phyloP scores from a whole-genome alignment of 1,139 yeast genomes.

The Magnusiomyces sp. region DNA sequence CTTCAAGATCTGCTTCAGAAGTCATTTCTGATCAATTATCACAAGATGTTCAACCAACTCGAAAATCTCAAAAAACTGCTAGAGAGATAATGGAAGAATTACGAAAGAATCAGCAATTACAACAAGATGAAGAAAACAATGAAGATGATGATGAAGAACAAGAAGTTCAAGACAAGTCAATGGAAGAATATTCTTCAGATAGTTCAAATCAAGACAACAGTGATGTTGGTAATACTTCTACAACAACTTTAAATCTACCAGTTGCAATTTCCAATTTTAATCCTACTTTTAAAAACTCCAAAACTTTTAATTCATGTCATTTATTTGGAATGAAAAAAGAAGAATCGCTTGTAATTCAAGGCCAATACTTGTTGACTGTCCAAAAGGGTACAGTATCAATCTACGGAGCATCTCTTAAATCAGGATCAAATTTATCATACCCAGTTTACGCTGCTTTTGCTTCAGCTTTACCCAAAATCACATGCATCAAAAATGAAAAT shows the following conservation, averaged over 20 bases:
- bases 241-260: too few species aligned
- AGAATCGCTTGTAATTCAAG: conserved; percentile 41
- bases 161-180: neutral
- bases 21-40: too few species aligned
- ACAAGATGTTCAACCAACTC: neutral
- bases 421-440: conserved; percentile 17
- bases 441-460: conserved; percentile 41
- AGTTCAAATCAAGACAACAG: neutral
- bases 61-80: too few species aligned
- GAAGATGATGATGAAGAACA: neutral
- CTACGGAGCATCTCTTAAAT: conserved; percentile 42
- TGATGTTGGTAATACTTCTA: neutral
- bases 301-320: conserved; percentile 1
- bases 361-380: conserved; percentile 47
- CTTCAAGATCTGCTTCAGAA: too few species aligned
- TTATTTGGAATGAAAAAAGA: neutral
- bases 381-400: conserved; percentile 51
- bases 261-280: conserved; percentile 12
- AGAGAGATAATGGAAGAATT: too few species aligned
- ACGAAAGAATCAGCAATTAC: too few species aligned
- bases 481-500: too few species aligned
- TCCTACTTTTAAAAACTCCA: conserved; percentile 15
- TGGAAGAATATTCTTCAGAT: neutral
- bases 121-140: too few species aligned
- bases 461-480: conserved; percentile 48